Base-by-base conservation (phyloP, 1,284 basidiomycete genomes). In the Phlebopus sp. region DNA sequence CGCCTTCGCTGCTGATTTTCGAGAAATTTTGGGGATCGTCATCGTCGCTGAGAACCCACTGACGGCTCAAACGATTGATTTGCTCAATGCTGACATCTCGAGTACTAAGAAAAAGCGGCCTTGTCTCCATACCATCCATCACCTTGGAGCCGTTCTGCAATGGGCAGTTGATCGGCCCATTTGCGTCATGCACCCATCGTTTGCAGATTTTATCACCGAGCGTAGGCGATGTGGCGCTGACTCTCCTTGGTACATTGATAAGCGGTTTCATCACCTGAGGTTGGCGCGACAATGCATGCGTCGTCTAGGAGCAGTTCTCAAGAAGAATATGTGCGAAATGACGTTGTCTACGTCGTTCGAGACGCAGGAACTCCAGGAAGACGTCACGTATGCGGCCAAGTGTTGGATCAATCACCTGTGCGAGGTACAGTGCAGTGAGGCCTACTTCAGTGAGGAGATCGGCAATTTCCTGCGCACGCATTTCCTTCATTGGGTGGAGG, bases 401-500 rank as follows among this genome's bases (percentile, higher is more conserved):
- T 46, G 59, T 34, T 67, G 66, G 63, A 50, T 64, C 8, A 53
- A 65, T 21, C 66, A 65, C 40, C 23, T 67, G 17, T 66, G 64
- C 45, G 27, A 47, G 3, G 44, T 25, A 10, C 21, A 3, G 15
- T 17, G n/a, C 13, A 29, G 30, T 13, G 52, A 52, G 11, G 48
- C 19, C 19, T 36, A 5, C 8, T 13, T 55, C 23, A 44, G 10
- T 8, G 49, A 54, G 3, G 59, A 55, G 11, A 46, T 68, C 3
- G 6, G 55, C 3, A 4, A 1, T 21, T 63, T 65, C 47, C 42
- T 65, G 42, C 41, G 39, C 5, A 43, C 31, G n/a, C 63, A 65
- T 27, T 59, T 68, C 3, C 38, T 65, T n/a, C 65, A 65, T 44
- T 65, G 66, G 63, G 59, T 69, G 25, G 66, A 65, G 38, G 50